Percentiles rank a stretch among this genome's conserved stretches.
Evolutionary conservation across 2,329 filamentous ascomycete species (phyloP).

Genomic region (Diaporthe australafricana): DNA sequence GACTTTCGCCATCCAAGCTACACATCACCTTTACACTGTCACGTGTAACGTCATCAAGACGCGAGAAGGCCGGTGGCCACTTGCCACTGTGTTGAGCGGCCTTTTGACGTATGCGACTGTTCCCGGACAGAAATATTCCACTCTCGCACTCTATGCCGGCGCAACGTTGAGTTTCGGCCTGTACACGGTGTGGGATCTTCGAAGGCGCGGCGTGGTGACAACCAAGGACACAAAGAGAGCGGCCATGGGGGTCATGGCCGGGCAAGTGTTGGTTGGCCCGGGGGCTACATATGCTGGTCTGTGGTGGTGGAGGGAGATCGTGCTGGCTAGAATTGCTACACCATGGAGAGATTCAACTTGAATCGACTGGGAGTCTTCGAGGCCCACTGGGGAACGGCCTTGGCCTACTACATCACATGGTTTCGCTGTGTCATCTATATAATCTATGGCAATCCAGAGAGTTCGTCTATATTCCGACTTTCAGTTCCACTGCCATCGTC

Average conservation of each 20-base stretch:
- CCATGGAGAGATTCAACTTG: neutral
- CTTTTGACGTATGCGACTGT: neutral
- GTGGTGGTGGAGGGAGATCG: conserved; percentile 35
- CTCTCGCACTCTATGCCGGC: conserved; percentile 9
- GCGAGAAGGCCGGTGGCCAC: neutral
- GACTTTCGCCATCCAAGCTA: conserved; percentile 10
- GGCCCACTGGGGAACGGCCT: neutral
- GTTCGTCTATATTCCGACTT: too few relatives aligned
- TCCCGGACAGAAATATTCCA: neutral
- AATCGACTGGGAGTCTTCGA: neutral
- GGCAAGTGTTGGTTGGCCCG: conserved; percentile 15
- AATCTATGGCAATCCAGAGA: neutral
- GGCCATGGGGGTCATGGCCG: neutral
- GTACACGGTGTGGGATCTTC: conserved; percentile 30
- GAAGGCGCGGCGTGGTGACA: conserved; percentile 19
- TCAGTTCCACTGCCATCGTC: neutral
- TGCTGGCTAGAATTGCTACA: neutral
- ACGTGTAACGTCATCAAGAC: neutral
- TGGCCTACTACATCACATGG: neutral
- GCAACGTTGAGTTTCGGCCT: conserved; percentile 30
- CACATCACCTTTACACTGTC: conserved; percentile 19
- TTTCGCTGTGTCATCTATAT: neutral
- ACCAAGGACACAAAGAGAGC: conserved; percentile 14
- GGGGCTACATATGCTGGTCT: conserved; percentile 31
- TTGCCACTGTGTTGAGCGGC: neutral